Evolutionary conservation across 768 basidiomycete genomes (phyloP), one percentile per base, ranked within the genome.

Genomic region (Leccinum variicolor): DNA sequence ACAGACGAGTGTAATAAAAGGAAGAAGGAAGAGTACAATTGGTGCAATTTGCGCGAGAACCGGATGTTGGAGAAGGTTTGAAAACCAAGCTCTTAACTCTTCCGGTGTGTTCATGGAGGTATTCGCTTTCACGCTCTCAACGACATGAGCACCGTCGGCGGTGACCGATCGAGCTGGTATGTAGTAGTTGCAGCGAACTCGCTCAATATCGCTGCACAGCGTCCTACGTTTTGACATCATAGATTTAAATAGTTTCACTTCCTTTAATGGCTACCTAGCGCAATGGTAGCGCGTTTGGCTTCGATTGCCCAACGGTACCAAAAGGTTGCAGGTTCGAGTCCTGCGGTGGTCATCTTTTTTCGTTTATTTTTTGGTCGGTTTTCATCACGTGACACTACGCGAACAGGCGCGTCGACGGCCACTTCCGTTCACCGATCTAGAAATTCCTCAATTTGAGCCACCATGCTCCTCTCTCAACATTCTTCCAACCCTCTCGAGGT

Each of bases 251-350:
- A 5, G 7, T 1, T 0, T 0, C 0, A 0, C 0, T 17, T 50
- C 6, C 45, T 1, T 11, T 6, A 51, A 77, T 73, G 85, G 84
- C 82, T 85, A 83, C 86, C 86, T 90, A 77, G 88, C 89, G 86
- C 89, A 90, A 90, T 90, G 89, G 89, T 89, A 90, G 89, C 89
- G 89, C 89, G 87, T 90, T 89, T 90, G 88, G 88, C 88, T 90
- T 90, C 89, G 87, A 89, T 81, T 66, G 85, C 84, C 78, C 62
- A 74, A 76, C 74, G 84, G 77, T 61, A 91, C 89, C 89, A 90
- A 89, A 87, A 90, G 90, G 89, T 86, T 91, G 89, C 89, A 91
- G 89, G 90, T 91, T 91, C 89, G 88, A 91, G 87, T 89, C 89
- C 89, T 90, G 89, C 87, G 85, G 87, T 87, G 85, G 84, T 89